Conservation (phyloP, 1,139 yeast genomes). For the Kodamaea plutei region DNA sequence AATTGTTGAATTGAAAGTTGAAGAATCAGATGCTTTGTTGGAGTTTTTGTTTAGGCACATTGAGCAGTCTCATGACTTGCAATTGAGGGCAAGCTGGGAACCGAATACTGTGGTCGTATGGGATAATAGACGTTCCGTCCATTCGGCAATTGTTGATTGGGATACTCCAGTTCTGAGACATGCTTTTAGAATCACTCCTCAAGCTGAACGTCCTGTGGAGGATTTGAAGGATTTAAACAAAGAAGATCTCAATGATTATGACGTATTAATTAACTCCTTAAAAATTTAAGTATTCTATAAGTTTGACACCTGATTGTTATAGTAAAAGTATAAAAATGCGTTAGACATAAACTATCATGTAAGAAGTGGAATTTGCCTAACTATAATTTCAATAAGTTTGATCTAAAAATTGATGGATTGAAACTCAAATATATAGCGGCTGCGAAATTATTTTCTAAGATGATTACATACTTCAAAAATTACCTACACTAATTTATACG, state of each 20-base stretch:
- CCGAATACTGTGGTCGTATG: constrained; percentile 53
- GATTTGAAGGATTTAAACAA: constrained; percentile 31
- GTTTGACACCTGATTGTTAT: too few species aligned
- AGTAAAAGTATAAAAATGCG: not conserved
- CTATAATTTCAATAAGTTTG: too few species aligned
- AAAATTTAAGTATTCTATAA: not conserved
- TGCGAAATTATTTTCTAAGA: too few species aligned
- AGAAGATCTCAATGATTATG: constrained; percentile 39
- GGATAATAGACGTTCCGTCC: constrained; percentile 43
- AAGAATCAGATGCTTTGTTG: constrained; percentile 50
- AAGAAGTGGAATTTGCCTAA: too few species aligned
- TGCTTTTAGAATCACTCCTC: constrained; percentile 44
- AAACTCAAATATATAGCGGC: too few species aligned
- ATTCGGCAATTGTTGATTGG: constrained; percentile 43
- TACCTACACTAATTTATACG: too few species aligned
- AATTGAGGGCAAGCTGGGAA: constrained; percentile 56
- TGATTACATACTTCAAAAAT: too few species aligned
- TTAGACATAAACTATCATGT: not conserved
- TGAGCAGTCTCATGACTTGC: constrained; percentile 48
- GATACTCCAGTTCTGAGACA: constrained; percentile 40
- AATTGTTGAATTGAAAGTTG: constrained; percentile 53
- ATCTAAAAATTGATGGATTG: too few species aligned
- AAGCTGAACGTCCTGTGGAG: constrained; percentile 44
- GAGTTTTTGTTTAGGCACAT: constrained; percentile 48
- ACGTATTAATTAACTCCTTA: constrained; percentile 21